Evolutionary conservation across 2,329 filamentous ascomycete species (phyloP), one percentile per base, ranked within the genome.

Genomic region (Paraphaeosphaeria minitans): DNA sequence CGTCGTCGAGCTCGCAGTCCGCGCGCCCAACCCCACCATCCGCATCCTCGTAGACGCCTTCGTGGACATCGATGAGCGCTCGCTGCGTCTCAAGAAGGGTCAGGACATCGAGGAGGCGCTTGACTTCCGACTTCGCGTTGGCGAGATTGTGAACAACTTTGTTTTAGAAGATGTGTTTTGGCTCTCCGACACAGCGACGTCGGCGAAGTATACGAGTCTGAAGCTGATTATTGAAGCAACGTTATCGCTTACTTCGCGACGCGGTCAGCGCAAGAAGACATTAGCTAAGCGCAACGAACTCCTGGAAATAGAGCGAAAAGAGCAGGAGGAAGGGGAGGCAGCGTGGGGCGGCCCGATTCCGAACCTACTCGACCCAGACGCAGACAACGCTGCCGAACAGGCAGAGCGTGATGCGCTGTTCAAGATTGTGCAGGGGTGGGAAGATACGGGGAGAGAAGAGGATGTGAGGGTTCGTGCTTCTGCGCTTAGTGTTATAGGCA

Each of bases 401-500:
- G 49, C 79, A 80, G 66, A 80, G 71, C 63, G 76, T 67, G 46
- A 81, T 77, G 59, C 82, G 82, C 56, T 86, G 81, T 31, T 80
- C 83, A 48, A 82, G 58, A 90, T 92, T 59, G 80, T 91, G 0
- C 78, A 82, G 14, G 88, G 87, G 0, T 92, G 89, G 89, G 83
- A 88, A 63, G 83, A 87, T 61, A 87, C 85, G 56, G 88, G 87
- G 0, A 59, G 75, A 0, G 82, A 83, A 58, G 89, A 92, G 71
- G 89, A 92, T 68, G 79, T 91, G 13, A 83, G 90, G 4, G 84
- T 93, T 64, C 85, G 90, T 0, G 79, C 88, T 14, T 91, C 89
- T 22, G 87, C 89, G 4, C 73, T 93, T 7, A 89, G 88, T 4
- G 83, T 92, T 48, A 79, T 92, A 45, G 84, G 84, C 0, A 77